Conservation (phyloP, 2,329 filamentous ascomycete genomes). For the Chlorencoelia australis region DNA sequence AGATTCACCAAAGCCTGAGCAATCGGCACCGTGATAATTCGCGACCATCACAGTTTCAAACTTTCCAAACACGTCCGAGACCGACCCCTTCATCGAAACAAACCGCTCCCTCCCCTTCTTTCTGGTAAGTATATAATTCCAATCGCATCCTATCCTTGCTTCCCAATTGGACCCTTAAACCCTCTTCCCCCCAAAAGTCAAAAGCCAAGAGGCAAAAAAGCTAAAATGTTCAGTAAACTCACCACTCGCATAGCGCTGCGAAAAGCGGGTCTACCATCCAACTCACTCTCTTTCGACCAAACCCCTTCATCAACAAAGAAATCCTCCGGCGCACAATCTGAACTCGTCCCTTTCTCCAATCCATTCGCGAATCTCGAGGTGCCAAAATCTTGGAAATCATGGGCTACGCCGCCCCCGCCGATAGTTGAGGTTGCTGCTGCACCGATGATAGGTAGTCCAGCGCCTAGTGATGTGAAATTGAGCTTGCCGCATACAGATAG, state of each 20-base stretch:
- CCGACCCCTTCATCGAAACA: too few species aligned
- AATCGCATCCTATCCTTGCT: too few species aligned
- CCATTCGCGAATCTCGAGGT: constrained; percentile 22
- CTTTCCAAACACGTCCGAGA: too few species aligned
- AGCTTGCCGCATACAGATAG: constrained; percentile 36
- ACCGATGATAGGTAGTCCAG: constrained; percentile 18
- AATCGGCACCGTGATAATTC: too few species aligned
- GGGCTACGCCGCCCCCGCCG: constrained; percentile 22
- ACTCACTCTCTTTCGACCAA: constrained; percentile 13
- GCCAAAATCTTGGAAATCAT: constrained; percentile 21
- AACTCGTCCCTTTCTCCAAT: constrained; percentile 15
- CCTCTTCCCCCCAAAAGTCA: too few species aligned
- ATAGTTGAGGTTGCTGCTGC: constrained; percentile 18
- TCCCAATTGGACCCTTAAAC: too few species aligned
- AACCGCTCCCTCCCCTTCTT: too few species aligned
- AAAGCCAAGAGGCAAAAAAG: background rate
- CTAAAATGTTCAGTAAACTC: constrained; percentile 23
- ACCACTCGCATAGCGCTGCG: constrained; percentile 25
- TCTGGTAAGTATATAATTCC: too few species aligned
- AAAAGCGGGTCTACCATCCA: constrained; percentile 24
- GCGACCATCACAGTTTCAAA: too few species aligned
- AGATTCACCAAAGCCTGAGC: too few species aligned
- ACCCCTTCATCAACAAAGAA: constrained; percentile 4
- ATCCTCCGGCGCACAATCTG: constrained; percentile 5
- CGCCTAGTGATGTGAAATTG: constrained; percentile 17